phyloP scores from a whole-genome alignment of 306 rosid genomes.

The Vigna reflexopilosa region DNA sequence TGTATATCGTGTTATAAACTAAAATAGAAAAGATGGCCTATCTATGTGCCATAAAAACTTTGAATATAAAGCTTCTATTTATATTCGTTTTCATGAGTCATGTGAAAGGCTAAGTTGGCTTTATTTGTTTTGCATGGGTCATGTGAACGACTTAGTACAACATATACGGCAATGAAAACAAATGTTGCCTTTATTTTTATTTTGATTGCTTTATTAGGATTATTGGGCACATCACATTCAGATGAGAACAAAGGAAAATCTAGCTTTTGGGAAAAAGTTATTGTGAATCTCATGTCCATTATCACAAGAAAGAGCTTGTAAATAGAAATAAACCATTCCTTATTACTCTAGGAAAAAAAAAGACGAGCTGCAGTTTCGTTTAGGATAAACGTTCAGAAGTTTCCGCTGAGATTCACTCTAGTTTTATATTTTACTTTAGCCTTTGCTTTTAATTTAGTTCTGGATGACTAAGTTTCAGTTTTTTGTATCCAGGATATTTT shows the following conservation, averaged over 20 bases:
- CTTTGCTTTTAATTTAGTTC: too few relatives aligned
- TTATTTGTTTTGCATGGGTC: neutral
- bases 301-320: neutral
- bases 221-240: neutral
- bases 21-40: neutral
- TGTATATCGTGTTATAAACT: too few relatives aligned
- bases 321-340: neutral
- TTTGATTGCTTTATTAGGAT: neutral
- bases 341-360: neutral
- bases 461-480: too few relatives aligned
- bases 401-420: too few relatives aligned
- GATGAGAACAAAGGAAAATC: neutral
- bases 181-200: neutral
- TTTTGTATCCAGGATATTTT: too few relatives aligned
- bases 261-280: neutral
- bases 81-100: neutral
- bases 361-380: too few relatives aligned
- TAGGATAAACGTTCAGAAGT: too few relatives aligned
- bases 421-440: too few relatives aligned
- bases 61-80: neutral
- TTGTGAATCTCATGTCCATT: neutral
- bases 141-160: neutral
- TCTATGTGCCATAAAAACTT: neutral
- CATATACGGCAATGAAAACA: conserved; percentile 4
- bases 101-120: neutral